Conservation (phyloP, 257 asterid genomes). For the Rhazya stricta region DNA sequence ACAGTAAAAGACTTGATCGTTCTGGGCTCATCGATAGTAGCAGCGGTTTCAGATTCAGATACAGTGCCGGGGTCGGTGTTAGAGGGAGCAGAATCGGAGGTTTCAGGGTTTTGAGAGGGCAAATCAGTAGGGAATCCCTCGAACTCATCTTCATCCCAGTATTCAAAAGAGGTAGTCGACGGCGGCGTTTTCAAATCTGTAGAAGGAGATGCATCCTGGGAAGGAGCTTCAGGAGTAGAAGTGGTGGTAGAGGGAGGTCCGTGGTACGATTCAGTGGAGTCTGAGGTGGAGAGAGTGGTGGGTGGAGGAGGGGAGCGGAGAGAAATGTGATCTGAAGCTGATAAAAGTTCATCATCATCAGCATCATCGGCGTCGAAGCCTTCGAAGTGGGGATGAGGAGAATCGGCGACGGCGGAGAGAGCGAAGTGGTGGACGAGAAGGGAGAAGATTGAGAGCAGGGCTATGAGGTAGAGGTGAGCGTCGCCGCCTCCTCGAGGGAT, state of each 20-base stretch:
- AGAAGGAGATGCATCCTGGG: constrained; percentile 28
- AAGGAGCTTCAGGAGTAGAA: constrained; percentile 2
- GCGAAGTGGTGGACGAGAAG: constrained; percentile 65
- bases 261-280: constrained; percentile 52
- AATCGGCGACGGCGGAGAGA: constrained; percentile 37
- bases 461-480: constrained; percentile 40
- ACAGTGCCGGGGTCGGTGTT: constrained; percentile 28
- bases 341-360: constrained; percentile 41
- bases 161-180: constrained; percentile 37
- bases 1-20: constrained; percentile 41
- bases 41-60: constrained; percentile 14
- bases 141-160: constrained; percentile 95
- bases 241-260: constrained; percentile 51
- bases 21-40: constrained; percentile 22
- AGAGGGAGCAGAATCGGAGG: constrained; percentile 26
- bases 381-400: constrained; percentile 62
- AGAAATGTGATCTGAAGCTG: constrained; percentile 44
- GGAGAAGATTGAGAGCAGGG: constrained; percentile 51
- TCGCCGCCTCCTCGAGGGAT: constrained; percentile 46
- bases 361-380: constrained; percentile 90
- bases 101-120: constrained; percentile 25
- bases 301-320: constrained; percentile 53
- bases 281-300: constrained; percentile 51
- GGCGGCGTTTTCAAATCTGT: constrained; percentile 45
- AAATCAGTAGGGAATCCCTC: constrained; percentile 62